Evolutionary conservation across 2,329 filamentous ascomycete genomes (phyloP).

Genomic region (Aspergillus ustus): DNA sequence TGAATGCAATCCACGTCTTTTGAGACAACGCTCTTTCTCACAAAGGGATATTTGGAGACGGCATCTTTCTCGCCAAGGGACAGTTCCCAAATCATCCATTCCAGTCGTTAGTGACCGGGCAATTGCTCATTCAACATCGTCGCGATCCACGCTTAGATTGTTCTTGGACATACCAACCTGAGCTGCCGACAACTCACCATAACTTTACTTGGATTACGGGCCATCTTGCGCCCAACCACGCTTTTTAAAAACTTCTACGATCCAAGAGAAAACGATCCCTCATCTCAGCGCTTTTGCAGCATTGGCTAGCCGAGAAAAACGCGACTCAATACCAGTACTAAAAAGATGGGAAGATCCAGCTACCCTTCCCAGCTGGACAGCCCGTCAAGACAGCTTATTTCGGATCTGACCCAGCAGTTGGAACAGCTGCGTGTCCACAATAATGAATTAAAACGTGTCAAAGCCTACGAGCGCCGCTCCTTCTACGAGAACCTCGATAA

Average conservation of each 20-base stretch:
- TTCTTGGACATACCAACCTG: neutral
- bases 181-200: neutral
- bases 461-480: conserved; percentile 46
- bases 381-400: conserved; percentile 45
- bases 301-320: neutral
- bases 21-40: neutral
- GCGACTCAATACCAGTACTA: neutral
- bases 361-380: conserved; percentile 41
- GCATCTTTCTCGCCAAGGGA: neutral
- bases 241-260: neutral
- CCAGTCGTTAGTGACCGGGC: neutral
- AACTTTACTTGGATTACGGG: neutral
- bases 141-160: neutral
- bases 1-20: neutral
- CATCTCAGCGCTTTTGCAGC: neutral
- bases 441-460: conserved; percentile 48
- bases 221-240: neutral
- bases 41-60: neutral
- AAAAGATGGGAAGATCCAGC: conserved; percentile 35
- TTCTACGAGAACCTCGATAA: conserved; percentile 66
- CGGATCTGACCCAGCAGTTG: conserved; percentile 46
- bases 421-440: conserved; percentile 48
- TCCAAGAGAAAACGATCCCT: neutral
- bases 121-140: neutral
- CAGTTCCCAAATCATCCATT: neutral